Percentiles rank a stretch among this genome's conserved stretches.
Evolutionary conservation across 169 alveolate genomes (phyloP).

Genomic region (Sarcocystis neurona): DNA sequence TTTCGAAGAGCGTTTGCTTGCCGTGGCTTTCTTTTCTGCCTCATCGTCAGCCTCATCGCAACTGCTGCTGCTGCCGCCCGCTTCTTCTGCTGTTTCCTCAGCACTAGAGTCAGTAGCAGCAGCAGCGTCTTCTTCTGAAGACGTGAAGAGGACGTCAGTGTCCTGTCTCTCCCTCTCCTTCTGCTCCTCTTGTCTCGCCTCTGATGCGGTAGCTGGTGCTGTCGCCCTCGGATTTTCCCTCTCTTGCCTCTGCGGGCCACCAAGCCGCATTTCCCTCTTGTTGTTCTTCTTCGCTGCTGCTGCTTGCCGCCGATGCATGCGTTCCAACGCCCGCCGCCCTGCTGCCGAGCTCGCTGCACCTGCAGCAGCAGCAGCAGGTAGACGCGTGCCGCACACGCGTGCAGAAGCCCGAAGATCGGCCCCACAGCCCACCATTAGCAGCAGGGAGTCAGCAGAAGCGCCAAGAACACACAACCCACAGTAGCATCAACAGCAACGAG

Average conservation of each 20-base stretch:
- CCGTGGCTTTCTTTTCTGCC: too few relatives aligned
- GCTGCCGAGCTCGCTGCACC: conserved; percentile 4
- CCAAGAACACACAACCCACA: not conserved
- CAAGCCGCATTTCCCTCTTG: too few relatives aligned
- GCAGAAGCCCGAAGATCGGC: not conserved
- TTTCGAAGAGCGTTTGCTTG: not conserved
- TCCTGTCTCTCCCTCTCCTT: not conserved
- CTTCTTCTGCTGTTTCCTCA: conserved; percentile 27
- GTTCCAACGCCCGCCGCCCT: conserved; percentile 21
- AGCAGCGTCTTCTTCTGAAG: not conserved
- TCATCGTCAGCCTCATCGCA: too few relatives aligned
- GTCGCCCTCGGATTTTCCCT: too few relatives aligned
- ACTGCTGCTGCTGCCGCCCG: not conserved
- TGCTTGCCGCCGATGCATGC: too few relatives aligned
- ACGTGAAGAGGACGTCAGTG: too few relatives aligned
- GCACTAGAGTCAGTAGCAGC: not conserved
- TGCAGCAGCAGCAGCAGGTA: not conserved
- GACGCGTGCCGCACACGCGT: not conserved
- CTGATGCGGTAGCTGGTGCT: too few relatives aligned
- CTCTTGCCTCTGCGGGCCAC: not conserved
- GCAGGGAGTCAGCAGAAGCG: too few relatives aligned
- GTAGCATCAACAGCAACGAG: not conserved
- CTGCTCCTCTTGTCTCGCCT: not conserved
- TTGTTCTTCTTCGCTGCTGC: too few relatives aligned
- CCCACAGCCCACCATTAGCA: too few relatives aligned